Evolutionary conservation across 768 basidiomycete genomes (phyloP), one percentile per base, ranked within the genome.

Genomic region (Termitomyces sp.): DNA sequence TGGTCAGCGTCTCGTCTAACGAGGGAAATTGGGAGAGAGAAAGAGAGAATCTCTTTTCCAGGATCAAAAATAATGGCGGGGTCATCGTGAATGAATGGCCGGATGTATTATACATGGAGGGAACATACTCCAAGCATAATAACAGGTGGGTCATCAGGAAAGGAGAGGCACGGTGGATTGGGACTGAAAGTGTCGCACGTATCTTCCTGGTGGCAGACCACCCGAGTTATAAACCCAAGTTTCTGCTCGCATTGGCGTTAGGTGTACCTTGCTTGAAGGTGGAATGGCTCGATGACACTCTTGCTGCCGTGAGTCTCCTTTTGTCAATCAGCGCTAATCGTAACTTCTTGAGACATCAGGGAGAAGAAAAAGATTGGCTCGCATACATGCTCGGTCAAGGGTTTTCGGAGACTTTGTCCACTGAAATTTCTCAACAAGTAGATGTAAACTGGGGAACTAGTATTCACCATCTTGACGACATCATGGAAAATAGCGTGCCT

Each of bases 211-310:
- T 91, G 16, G 81, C 89, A 0, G 85, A 90, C 59, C 80, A 84
- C 14, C 67, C 77, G 9, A 82, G 78, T 61, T 80, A 83, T 55
- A 94, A 90, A 61, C 81, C 87, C 10, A 95, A 94, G 69, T 93
- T 81, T 64, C 74, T 96, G 52, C 77, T 86, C 3, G 89, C 92
- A 6, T 79, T 98, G 34, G 92, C 90, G 0, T 73, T 94, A 40
- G 94, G 94, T 11, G 84, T 97, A 51, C 94, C 94, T 3, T 94
- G 91, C 61, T 64, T 97, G 25, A 79, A 78, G 1, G 67, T 77
- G 5, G 70, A 76, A 11, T 94, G 85, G 81, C 66, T 88, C 30
- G 59, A 73, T 34, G 69, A 74, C 25, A 73, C 72, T 11, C 64
- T 76, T 17, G 58, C 67, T 55, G 56, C 39, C 50, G 74, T 72